Base-by-base conservation (phyloP, 305 asterid species). In the Lippia alba region DNA sequence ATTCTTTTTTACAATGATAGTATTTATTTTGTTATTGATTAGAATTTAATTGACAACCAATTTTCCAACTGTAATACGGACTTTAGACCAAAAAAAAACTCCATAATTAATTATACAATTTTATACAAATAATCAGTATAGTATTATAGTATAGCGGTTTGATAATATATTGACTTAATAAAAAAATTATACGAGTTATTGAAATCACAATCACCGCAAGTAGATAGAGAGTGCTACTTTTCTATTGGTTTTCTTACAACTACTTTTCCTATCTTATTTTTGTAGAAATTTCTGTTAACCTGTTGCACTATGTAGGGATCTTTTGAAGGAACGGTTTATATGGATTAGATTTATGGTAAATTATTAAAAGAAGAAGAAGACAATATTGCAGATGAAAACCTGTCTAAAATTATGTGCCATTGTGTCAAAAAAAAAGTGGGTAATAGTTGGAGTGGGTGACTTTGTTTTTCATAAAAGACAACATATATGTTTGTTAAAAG, bases 361-460 rank as follows among this genome's bases (percentile, higher is more conserved):
- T 67, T 48, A 75, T 71, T 74, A 60, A 46, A 71, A 63, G 67
- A 77, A 62, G 14, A 24, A 24, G 33, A 57, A 62, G 66, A 66
- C 78, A 76, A 54, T 11, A 18, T 56, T 60, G 16, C 75, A 46
- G 73, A 71, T 61, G 74, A 62, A 53, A 77, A 77, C 66, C 59
- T 48, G 81, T 66, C 76, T 69, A 80, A 66, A 41, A 79, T 19
- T 69, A 57, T 75, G 63, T 12, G 58, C 61, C 58, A 68, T 58
- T 68, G 70, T 61, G 82, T 84, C 84, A n/a, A n/a, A n/a, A 24
- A 84, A 86, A 81, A 81, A 69, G 85, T 72, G 44, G 62, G 34
- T 14, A 75, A 67, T 76, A 83, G 84, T 85, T 85, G 90, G 85
- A 82, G 90, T 86, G 61, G 90, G 84, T 86, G 78, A 62, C 48